A percentile compares a stretch with the other conserved stretches of the same genome.
phyloP scores from a whole-genome alignment of 176 grass and related monocot species.

The Bothriochloa decipiens region DNA sequence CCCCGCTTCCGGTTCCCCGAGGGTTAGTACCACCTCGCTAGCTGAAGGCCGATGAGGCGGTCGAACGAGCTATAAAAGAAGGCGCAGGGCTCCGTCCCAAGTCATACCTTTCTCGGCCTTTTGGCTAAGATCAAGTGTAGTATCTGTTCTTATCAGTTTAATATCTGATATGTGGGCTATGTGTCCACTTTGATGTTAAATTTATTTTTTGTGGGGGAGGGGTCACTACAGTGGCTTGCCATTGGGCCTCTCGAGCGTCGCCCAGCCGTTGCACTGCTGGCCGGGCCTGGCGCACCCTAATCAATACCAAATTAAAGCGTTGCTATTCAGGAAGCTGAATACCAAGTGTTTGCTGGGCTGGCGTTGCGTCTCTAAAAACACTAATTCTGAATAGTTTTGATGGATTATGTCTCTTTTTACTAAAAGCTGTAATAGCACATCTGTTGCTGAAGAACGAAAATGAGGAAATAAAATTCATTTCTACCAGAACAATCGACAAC shows the following conservation, averaged over 20 bases:
- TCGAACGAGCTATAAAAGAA: not conserved
- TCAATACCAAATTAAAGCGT: not conserved
- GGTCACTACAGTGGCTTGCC: slow-evolving; percentile 22
- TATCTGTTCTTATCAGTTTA: slow-evolving; percentile 89
- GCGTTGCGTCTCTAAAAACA: no score
- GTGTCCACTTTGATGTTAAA: not conserved
- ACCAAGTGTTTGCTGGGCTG: no score
- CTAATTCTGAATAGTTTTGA: no score
- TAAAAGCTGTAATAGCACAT: no score
- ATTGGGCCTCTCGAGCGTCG: slow-evolving; percentile 17
- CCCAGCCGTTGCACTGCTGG: slow-evolving; percentile 28
- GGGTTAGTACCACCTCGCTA: slow-evolving; percentile 3
- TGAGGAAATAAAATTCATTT: no score
- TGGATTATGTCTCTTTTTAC: no score
- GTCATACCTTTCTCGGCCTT: slow-evolving; percentile 71
- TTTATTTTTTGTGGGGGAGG: slow-evolving; percentile 29
- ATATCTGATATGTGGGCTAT: slow-evolving; percentile 15
- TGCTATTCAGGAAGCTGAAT: no score
- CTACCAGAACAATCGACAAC: no score
- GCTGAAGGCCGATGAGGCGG: not conserved
- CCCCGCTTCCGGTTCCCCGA: no score
- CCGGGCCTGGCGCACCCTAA: slow-evolving; percentile 35
- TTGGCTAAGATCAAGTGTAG: slow-evolving; percentile 82
- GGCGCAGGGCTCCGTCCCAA: not conserved
- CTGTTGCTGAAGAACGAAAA: no score